These are phyloP conservation scores for Gracilariopsis chorda DNA, from an alignment of 23 red algal genomes.

Conservation along the genomic window DNA sequence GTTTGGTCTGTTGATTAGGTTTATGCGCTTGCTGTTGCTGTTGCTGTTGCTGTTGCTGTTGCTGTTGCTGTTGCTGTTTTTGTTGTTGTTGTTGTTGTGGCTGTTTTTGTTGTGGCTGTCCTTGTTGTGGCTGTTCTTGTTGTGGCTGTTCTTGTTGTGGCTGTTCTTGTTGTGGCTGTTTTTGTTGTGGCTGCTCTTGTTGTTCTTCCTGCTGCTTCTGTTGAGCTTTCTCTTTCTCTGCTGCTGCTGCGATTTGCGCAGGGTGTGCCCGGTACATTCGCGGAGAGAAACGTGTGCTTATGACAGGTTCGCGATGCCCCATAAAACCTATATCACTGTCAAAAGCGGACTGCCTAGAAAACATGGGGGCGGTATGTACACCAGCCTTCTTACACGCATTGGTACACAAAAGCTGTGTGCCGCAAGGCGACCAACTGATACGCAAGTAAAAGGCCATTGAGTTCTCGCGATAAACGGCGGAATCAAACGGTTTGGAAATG, in stretches of 20 bases:
- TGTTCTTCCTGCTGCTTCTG: neutral
- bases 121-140: too few relatives aligned
- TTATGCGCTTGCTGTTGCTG: too few relatives aligned
- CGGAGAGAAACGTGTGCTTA: constrained; percentile 76
- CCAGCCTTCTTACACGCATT: constrained; percentile 71
- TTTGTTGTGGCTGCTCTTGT: too few relatives aligned
- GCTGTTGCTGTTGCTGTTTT: too few relatives aligned
- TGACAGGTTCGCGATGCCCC: constrained; percentile 82
- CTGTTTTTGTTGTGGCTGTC: too few relatives aligned
- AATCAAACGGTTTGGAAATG: constrained; percentile 72
- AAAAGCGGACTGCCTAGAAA: constrained; percentile 56
- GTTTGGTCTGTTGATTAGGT: too few relatives aligned
- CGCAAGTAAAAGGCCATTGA: constrained; percentile 79
- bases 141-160: too few relatives aligned
- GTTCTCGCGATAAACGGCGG: constrained; percentile 79
- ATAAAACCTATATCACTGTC: constrained; percentile 74
- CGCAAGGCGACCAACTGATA: constrained; percentile 84
- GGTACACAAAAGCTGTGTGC: constrained; percentile 66
- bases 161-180: too few relatives aligned
- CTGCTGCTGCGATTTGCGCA: neutral
- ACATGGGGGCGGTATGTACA: constrained; percentile 83
- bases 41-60: too few relatives aligned
- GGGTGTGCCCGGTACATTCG: constrained; percentile 60
- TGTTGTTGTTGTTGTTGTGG: too few relatives aligned
- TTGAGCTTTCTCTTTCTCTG: neutral